These are phyloP conservation scores for Colletotrichum siamense DNA, from an alignment of 2,329 filamentous ascomycete genomes.

Conservation along the genomic window DNA sequence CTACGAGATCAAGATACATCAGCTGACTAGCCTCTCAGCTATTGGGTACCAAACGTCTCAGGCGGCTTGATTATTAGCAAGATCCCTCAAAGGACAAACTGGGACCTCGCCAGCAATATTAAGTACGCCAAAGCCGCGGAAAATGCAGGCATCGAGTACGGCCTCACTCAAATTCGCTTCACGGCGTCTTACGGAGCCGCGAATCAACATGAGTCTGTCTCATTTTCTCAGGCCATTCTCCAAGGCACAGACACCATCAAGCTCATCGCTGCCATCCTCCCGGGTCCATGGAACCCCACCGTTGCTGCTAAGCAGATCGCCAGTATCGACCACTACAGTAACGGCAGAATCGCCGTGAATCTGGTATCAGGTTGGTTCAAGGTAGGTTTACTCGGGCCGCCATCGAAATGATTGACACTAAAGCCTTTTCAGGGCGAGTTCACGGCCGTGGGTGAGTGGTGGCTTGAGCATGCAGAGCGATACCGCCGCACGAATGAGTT, in stretches of 20 bases:
- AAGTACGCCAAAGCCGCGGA: conserved; percentile 55
- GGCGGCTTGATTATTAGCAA: conserved; percentile 58
- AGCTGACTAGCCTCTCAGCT: conserved; percentile 32
- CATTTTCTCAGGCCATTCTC: conserved; percentile 55
- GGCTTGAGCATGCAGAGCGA: conserved; percentile 58
- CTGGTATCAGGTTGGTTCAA: conserved; percentile 61
- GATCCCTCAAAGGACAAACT: conserved; percentile 53
- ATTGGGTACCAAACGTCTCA: conserved; percentile 61
- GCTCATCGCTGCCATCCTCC: conserved; percentile 56
- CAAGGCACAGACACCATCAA: conserved; percentile 52
- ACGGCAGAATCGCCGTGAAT: conserved; percentile 57
- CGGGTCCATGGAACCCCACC: conserved; percentile 55
- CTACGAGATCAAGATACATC: not conserved
- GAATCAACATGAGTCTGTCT: conserved; percentile 58
- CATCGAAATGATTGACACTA: not conserved
- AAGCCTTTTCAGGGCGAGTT: conserved; percentile 44
- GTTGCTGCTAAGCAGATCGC: conserved; percentile 59
- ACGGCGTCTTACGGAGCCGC: conserved; percentile 54
- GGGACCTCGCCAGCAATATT: conserved; percentile 54
- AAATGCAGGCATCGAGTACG: conserved; percentile 54
- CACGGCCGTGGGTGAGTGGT: conserved; percentile 57
- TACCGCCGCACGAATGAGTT: conserved; percentile 56
- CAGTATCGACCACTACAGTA: conserved; percentile 55
- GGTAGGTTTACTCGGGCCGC: not conserved
- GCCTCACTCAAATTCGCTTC: conserved; percentile 57